phyloP scores from a whole-genome alignment of 1,284 basidiomycete genomes.

The Phenoliferia sp. region DNA sequence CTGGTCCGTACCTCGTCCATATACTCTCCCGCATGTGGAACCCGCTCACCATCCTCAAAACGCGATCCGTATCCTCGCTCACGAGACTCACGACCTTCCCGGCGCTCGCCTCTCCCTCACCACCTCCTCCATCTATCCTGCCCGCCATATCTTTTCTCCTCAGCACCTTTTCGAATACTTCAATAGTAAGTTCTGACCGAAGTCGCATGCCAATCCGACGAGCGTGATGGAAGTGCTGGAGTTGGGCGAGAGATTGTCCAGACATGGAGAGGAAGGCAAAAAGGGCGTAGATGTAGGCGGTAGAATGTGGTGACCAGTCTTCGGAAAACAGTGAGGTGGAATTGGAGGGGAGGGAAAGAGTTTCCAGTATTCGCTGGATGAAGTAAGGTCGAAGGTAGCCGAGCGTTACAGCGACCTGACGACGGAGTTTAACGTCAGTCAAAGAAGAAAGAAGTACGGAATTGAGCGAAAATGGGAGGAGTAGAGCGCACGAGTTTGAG shows the following conservation, averaged over 20 bases:
- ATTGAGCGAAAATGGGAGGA: not conserved
- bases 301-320: constrained; percentile 44
- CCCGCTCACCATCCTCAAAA: constrained; percentile 36
- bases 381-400: constrained; percentile 25
- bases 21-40: constrained; percentile 19
- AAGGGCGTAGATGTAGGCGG: constrained; percentile 66
- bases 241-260: constrained; percentile 44
- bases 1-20: constrained; percentile 3
- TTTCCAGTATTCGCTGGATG: constrained; percentile 27
- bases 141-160: constrained; percentile 36
- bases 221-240: constrained; percentile 39
- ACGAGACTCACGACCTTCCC: constrained; percentile 40
- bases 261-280: constrained; percentile 40
- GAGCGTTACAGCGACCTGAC: constrained; percentile 16
- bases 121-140: not conserved
- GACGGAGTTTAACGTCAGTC: too few species aligned
- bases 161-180: constrained; percentile 39
- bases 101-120: constrained; percentile 10
- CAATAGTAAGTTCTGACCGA: constrained; percentile 37
- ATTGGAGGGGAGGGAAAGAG: constrained; percentile 9
- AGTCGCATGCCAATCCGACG: constrained; percentile 40
- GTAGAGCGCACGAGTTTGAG: constrained; percentile 49
- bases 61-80: constrained; percentile 38
- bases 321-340: not conserved
- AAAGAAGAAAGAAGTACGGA: not conserved